Percentiles rank a stretch among this genome's conserved stretches.
These are phyloP conservation scores for Cordyceps javanica DNA, from an alignment of 2,329 filamentous ascomycete species.

Conservation along the genomic window DNA sequence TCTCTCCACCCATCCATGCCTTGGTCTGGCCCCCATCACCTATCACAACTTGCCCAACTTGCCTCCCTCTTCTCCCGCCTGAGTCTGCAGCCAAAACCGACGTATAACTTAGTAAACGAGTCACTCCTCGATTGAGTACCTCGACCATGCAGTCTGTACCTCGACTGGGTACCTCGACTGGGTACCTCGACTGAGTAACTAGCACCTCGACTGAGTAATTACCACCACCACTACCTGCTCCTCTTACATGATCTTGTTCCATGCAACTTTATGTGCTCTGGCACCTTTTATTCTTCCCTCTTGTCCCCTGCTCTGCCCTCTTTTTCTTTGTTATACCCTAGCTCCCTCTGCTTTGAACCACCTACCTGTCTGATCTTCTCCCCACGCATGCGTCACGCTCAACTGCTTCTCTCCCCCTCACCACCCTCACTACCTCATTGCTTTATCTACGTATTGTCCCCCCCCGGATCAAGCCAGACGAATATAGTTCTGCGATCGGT, in stretches of 20 bases:
- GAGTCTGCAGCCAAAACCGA: not conserved
- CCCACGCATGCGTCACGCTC: not conserved
- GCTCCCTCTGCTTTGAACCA: not conserved
- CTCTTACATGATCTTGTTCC: not conserved
- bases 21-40: too few species aligned
- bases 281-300: not conserved
- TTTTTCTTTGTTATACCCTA: not conserved
- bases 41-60: too few species aligned
- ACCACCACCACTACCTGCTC: not conserved
- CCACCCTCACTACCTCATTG: not conserved
- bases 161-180: too few species aligned
- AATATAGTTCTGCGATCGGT: not conserved
- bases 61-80: not conserved
- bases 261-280: not conserved
- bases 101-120: not conserved
- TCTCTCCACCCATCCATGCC: conserved; percentile 1
- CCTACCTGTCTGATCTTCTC: not conserved
- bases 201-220: too few species aligned
- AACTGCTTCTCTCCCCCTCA: not conserved
- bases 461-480: not conserved
- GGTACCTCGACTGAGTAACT: too few species aligned
- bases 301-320: not conserved
- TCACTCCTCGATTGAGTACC: too few species aligned
- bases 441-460: not conserved
- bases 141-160: too few species aligned